A percentile compares a stretch with the other conserved stretches of the same genome.
phyloP scores from a whole-genome alignment of 768 basidiomycete genomes.

The Leccinum subtestaceum region DNA sequence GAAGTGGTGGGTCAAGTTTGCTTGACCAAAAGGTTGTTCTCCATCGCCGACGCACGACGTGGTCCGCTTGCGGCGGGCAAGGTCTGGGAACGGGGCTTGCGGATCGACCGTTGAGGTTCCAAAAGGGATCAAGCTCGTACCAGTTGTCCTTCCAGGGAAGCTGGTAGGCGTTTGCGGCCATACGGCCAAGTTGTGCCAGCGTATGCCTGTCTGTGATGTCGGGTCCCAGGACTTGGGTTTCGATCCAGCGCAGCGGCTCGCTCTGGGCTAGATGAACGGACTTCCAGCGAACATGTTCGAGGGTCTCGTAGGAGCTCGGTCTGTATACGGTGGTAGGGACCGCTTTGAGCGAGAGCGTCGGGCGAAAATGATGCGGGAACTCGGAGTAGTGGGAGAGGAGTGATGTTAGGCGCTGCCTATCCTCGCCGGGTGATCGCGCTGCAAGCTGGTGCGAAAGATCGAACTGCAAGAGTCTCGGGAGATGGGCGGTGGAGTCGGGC shows the following conservation, averaged over 20 bases:
- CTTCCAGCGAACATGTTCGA: constrained; percentile 51
- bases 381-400: constrained; percentile 5
- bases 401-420: constrained; percentile 2
- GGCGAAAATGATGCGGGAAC: constrained; percentile 4
- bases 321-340: constrained; percentile 53
- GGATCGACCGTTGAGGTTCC: constrained; percentile 50
- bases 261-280: constrained; percentile 51
- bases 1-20: constrained; percentile 77
- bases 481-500: not conserved
- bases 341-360: constrained; percentile 40
- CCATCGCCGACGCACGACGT: constrained; percentile 52
- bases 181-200: constrained; percentile 75
- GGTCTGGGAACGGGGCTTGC: constrained; percentile 53
- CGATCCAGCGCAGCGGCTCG: constrained; percentile 65
- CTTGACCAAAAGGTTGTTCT: constrained; percentile 41
- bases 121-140: constrained; percentile 76
- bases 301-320: constrained; percentile 49
- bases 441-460: constrained; percentile 20
- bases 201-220: constrained; percentile 80
- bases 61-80: constrained; percentile 45
- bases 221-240: constrained; percentile 63
- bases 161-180: constrained; percentile 89
- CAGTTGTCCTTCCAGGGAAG: constrained; percentile 67
- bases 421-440: not conserved
- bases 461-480: constrained; percentile 19